Percentiles rank a stretch among this genome's conserved stretches.
phyloP scores from a whole-genome alignment of 495 filamentous ascomycete species.

The Trichocladium uniseriatum region DNA sequence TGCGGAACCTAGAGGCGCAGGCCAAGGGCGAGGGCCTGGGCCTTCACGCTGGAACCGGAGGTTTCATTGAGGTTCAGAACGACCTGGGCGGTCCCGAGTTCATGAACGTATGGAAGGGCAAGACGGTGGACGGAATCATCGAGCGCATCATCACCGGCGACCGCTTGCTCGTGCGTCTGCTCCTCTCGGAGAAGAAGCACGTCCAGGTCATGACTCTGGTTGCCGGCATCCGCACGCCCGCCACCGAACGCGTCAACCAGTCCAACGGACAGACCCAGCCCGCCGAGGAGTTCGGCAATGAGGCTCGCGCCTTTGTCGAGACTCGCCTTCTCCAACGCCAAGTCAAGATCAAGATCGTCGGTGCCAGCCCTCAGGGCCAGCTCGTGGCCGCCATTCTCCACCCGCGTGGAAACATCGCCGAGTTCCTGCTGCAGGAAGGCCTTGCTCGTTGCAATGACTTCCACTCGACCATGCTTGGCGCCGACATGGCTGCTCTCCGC shows the following conservation, averaged over 20 bases:
- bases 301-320: conserved; percentile 81
- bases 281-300: conserved; percentile 79
- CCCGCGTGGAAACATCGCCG: conserved; percentile 83
- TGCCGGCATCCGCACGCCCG: conserved; percentile 79
- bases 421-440: conserved; percentile 76
- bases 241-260: conserved; percentile 69
- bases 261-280: conserved; percentile 68
- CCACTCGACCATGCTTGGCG: conserved; percentile 81
- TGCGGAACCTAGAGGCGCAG: conserved; percentile 68
- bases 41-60: conserved; percentile 54
- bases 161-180: conserved; percentile 72
- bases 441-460: conserved; percentile 87
- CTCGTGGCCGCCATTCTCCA: conserved; percentile 74
- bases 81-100: conserved; percentile 70
- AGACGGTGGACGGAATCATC: conserved; percentile 61
- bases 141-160: conserved; percentile 90
- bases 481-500: conserved; percentile 74
- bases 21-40: conserved; percentile 72
- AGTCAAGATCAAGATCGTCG: conserved; percentile 70
- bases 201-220: conserved; percentile 73
- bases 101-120: conserved; percentile 66
- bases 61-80: conserved; percentile 63
- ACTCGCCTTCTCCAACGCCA: conserved; percentile 73
- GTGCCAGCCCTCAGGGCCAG: conserved; percentile 77
- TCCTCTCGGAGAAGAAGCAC: conserved; percentile 68